Evolutionary conservation across 23 red algal genomes (phyloP), one percentile per base, ranked within the genome.

Genomic region (Gracilariopsis chorda): DNA sequence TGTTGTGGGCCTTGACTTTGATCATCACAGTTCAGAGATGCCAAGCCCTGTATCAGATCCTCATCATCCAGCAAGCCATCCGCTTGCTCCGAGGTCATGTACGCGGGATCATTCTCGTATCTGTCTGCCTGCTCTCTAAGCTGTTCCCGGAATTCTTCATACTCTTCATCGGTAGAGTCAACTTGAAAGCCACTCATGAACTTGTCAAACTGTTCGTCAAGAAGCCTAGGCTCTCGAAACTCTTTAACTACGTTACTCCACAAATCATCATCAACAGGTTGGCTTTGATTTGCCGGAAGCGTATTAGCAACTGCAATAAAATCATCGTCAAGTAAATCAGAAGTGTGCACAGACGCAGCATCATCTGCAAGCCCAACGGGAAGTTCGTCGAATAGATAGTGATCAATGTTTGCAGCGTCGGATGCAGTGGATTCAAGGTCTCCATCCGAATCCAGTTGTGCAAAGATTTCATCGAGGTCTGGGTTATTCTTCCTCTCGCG

Each of bases 181-280:
- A 77, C 17, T 21, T 62, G 53, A 62, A 77, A 60, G 1, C 63
- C 77, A 9, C 48, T 57, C 74, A 94, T 78, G 41, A 94, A 83
- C 51, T 86, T 78, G 12, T 94, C 92, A 90, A 94, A 94, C 48
- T 87, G 92, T 40, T 88, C 80, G 75, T 94, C 92, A 57, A 94
- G 60, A 28, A 81, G 56, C 35, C 92, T 61, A 3, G 55, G 67
- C 16, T 94, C 53, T 17, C 83, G 82, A 46, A 43, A 84, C 5
- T 49, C 29, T 71, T 94, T 72, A 14, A 78, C 42, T 0, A 80
- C 55, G 25, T 74, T 74, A 16, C 72, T 46, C 88, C 53, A 71
- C 28, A 52, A 9, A 19, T 14, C 43, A 4, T 67, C 12, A 14
- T 36, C 60, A 16, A 32, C 63, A 65, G 9, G 21, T 19, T 73